Percentiles rank a stretch among this genome's conserved stretches.
These are phyloP conservation scores for Chlamydomonas asymmetrica DNA, from an alignment of 139 green algal genomes.

Conservation along the genomic window DNA sequence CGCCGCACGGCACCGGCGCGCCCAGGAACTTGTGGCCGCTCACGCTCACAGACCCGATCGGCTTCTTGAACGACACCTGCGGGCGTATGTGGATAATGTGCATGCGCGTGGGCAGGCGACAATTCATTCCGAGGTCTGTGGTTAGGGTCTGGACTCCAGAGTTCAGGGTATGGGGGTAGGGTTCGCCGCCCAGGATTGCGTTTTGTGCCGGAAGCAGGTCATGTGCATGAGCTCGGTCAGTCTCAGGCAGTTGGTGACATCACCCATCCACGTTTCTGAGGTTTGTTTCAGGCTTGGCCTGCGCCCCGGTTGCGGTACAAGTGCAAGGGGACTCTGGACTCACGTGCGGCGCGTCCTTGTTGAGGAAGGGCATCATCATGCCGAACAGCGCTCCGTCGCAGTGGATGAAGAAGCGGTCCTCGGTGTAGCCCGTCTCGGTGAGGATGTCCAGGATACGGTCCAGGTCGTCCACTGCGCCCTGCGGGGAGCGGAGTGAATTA, in stretches of 20 bases:
- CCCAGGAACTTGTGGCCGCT: slow-evolving; percentile 97
- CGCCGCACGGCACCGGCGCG: slow-evolving; percentile 87
- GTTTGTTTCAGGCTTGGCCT: no score
- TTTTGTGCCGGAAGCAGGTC: no score
- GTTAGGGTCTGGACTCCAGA: no score
- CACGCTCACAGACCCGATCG: slow-evolving; percentile 91
- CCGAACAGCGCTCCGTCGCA: slow-evolving; percentile 92
- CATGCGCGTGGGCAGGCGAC: no score
- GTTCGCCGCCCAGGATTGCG: no score
- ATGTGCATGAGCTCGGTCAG: no score
- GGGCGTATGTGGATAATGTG: slow-evolving; percentile 54
- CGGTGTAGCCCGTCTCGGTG: slow-evolving; percentile 68
- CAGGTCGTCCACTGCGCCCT: slow-evolving; percentile 81
- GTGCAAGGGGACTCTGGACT: no score
- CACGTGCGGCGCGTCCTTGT: slow-evolving; percentile 44
- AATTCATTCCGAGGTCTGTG: no score
- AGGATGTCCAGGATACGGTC: slow-evolving; percentile 57
- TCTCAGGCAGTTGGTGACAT: no score
- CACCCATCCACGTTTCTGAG: no score
- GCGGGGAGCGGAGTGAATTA: neutral
- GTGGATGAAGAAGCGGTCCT: slow-evolving; percentile 98
- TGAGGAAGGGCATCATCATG: slow-evolving; percentile 92
- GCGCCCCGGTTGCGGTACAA: no score
- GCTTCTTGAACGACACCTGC: slow-evolving; percentile 96
- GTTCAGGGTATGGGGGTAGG: no score